Conservation (phyloP, 108 stramenopile species). For the Cyclotella kingstonii region DNA sequence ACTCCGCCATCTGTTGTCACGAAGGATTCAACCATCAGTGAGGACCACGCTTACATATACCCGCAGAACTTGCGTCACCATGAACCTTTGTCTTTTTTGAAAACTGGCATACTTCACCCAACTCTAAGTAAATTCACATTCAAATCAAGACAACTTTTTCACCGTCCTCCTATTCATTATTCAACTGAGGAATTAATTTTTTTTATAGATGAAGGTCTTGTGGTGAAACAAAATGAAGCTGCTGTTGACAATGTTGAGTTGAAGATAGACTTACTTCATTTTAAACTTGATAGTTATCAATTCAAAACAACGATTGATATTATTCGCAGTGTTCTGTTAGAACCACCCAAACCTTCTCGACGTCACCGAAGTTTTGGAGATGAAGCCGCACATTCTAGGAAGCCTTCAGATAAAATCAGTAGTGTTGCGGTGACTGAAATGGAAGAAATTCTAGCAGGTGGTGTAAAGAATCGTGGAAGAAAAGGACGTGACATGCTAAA, state of each 20-base stretch:
- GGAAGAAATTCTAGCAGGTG: slow-evolving; percentile 29
- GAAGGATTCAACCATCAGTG: neutral
- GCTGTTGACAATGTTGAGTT: slow-evolving; percentile 42
- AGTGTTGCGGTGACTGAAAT: slow-evolving; percentile 40
- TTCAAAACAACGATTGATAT: slow-evolving; percentile 53
- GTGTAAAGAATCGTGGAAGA: slow-evolving; percentile 22
- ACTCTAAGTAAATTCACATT: slow-evolving; percentile 51
- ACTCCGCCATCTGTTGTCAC: neutral
- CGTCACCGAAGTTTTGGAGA: slow-evolving; percentile 20
- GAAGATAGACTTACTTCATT: slow-evolving; percentile 38
- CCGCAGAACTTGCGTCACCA: slow-evolving; percentile 34
- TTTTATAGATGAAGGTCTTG: slow-evolving; percentile 39
- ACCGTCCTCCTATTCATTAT: slow-evolving; percentile 46
- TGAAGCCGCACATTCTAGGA: slow-evolving; percentile 3
- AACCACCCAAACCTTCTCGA: slow-evolving; percentile 38
- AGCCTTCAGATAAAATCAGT: slow-evolving; percentile 16
- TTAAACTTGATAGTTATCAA: slow-evolving; percentile 48
- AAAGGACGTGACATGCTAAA: slow-evolving; percentile 30
- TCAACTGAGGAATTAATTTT: slow-evolving; percentile 33
- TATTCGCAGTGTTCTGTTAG: slow-evolving; percentile 43
- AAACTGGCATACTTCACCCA: slow-evolving; percentile 24
- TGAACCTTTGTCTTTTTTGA: slow-evolving; percentile 43
- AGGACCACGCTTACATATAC: slow-evolving; percentile 13
- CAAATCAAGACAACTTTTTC: slow-evolving; percentile 43
- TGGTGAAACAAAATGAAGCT: slow-evolving; percentile 18